Base-by-base conservation (phyloP, 2,329 filamentous ascomycete genomes). In the Aureobasidium sp. region DNA sequence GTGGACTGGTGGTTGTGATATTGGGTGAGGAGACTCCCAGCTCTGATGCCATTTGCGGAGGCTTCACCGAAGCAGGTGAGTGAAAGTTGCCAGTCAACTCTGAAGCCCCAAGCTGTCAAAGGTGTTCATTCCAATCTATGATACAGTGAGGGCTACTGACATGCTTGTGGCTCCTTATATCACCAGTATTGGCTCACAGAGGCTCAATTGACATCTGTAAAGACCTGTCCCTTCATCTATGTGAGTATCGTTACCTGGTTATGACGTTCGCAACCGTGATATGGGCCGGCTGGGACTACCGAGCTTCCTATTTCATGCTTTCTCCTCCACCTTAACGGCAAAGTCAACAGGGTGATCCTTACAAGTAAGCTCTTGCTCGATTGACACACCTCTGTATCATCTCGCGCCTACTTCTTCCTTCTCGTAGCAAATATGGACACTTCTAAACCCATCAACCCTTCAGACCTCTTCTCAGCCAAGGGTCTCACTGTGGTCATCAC, bases 401-500 rank as follows among this genome's bases (percentile, higher is more conserved):
- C 9, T 23, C 26, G 2, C 36, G 41, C 17, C 20, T 37, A 23
- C 5, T 23, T n/a, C 9, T n/a, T 4, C 1, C 29, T 15, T 42
- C 17, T 34, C 36, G 27, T 13, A 39, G 46, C 36, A 60, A 34
- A 5, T 23, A 76, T 77, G 74, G 71, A 76, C 50, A 66, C 74
- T 52, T 66, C 69, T 46, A 68, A 68, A n/a, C 63, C 67, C 10
- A 62, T 75, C 36, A 71, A 73, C 55, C 71, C 72, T 32, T 56
- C 66, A n/a, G 66, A 68, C 23, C 70, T 77, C 52, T 76, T 76
- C 68, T 75, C 73, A 7, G 74, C 74, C 47, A 74, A 75, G 65
- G 74, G 70, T 26, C 67, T 76, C 7, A 72, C 75, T 0, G 70
- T 75, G 3, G 74, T 75, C 27, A 74, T 77, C 56, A 77, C 75